Base-by-base conservation (phyloP, 176 grass and related monocot genomes). In the Ensete ventricosum region DNA sequence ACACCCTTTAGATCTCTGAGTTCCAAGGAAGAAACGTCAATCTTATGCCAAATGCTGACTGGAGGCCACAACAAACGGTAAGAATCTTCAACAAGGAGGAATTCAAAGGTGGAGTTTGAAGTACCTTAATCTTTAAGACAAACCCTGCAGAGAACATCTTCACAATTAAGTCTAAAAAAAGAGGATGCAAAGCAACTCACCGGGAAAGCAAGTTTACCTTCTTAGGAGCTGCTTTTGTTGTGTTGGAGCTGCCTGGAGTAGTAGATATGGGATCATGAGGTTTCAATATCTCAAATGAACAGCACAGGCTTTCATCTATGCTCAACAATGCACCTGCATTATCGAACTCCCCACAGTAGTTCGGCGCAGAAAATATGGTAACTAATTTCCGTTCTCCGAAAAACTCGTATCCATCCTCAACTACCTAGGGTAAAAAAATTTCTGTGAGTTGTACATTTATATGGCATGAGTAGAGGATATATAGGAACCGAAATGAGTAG, bases 211-310 rank as follows among this genome's bases (percentile, higher is more conserved):
- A 24, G 2, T 17, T 69, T 69, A 69, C 51, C 71, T 73, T 73
- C 51, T 73, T 55, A 6, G 70, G 50, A 17, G 48, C 17, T 16
- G 20, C n/a, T 54, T 50, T 73, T 55, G 54, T 14, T 17, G 52
- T 13, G 9, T 16, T 26, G 52, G 52, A 26, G 50, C 21, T 23
- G 50, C 71, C 50, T 25, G 71, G 20, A 22, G 11, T 20, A 22
- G 11, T 20, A 9, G 52, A 4, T 54, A 9, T 24, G 20, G 51
- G 22, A 54, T 54, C 71, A 54, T 53, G n/a, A n/a, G 71, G 51
- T 55, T 73, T 73, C 71, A 73, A 54, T 73, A 73, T 73, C 50
- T 73, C 21, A 54, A 73, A 73, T 54, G 71, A 73, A 55, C 71
- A 73, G 49, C 54, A 54, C 17, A 73, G 50, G 2, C n/a, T 24